Evolutionary conservation across 345 rosid genomes (phyloP).

Genomic region (Psidium guajava): DNA sequence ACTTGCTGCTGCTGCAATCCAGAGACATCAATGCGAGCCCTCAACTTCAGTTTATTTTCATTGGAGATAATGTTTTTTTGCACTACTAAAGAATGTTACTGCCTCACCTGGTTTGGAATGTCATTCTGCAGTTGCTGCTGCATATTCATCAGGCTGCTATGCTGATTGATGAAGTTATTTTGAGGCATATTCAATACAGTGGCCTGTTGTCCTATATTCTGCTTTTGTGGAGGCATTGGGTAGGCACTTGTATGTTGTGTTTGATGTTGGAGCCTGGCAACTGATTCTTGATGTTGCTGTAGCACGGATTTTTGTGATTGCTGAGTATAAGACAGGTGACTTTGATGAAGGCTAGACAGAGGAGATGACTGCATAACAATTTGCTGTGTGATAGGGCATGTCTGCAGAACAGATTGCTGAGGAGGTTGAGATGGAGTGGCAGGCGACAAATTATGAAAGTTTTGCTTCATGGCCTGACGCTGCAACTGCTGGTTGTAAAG

Average conservation of each 20-base stretch:
- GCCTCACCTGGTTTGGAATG: background rate
- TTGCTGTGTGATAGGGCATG: background rate
- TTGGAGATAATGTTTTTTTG: background rate
- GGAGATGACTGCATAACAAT: background rate
- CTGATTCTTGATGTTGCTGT: background rate
- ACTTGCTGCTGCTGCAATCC: background rate
- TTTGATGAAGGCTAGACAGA: background rate
- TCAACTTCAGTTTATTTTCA: background rate
- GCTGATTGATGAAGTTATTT: background rate
- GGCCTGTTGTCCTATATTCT: background rate
- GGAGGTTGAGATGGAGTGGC: background rate
- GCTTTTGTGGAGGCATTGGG: background rate
- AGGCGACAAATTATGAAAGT: background rate
- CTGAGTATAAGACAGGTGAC: background rate
- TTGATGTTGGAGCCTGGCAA: background rate
- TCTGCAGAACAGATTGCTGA: background rate
- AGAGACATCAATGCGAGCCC: background rate
- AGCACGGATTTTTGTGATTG: background rate
- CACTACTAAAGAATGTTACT: background rate
- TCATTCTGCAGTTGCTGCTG: background rate
- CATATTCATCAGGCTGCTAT: background rate
- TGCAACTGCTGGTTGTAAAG: background rate
- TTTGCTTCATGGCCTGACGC: background rate
- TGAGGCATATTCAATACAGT: background rate
- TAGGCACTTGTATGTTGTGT: background rate